Percentiles rank a stretch among this genome's conserved stretches.
phyloP scores from a whole-genome alignment of 306 rosid species.

The Malus sylvestris region DNA sequence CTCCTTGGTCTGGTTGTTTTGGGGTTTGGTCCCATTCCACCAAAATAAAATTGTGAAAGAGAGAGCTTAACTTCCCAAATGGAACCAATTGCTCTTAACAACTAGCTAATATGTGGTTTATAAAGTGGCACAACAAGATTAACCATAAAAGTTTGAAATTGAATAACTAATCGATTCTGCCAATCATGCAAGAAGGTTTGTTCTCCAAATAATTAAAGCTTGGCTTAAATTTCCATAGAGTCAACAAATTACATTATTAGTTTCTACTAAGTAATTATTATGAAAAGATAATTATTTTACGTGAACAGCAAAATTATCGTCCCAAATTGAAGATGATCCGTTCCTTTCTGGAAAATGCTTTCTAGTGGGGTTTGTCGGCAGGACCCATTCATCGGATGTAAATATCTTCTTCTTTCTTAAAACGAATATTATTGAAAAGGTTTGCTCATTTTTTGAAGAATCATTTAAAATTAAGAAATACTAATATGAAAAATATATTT shows the following conservation, averaged over 20 bases:
- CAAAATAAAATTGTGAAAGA: not conserved
- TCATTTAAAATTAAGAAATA: not conserved
- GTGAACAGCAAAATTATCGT: not conserved
- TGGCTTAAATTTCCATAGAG: not conserved
- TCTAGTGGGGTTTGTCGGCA: not conserved
- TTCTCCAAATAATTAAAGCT: not conserved
- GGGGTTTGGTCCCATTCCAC: no score
- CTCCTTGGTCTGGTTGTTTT: no score
- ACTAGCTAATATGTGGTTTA: no score
- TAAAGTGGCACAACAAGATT: not conserved
- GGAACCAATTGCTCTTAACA: not conserved
- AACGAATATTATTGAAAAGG: not conserved
- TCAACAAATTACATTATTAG: not conserved
- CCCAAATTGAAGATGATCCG: not conserved
- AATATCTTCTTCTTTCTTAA: not conserved
- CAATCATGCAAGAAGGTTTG: not conserved
- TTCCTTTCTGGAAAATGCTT: not conserved
- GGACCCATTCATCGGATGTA: not conserved
- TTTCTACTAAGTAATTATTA: not conserved
- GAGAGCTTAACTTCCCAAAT: not conserved
- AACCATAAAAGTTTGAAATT: not conserved
- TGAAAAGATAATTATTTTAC: not conserved
- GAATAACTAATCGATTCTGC: not conserved
- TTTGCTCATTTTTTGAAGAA: not conserved
- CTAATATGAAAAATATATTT: not conserved